Evolutionary conservation across 2,329 filamentous ascomycete genomes (phyloP), one percentile per base, ranked within the genome.

Genomic region (Apiospora hydei): DNA sequence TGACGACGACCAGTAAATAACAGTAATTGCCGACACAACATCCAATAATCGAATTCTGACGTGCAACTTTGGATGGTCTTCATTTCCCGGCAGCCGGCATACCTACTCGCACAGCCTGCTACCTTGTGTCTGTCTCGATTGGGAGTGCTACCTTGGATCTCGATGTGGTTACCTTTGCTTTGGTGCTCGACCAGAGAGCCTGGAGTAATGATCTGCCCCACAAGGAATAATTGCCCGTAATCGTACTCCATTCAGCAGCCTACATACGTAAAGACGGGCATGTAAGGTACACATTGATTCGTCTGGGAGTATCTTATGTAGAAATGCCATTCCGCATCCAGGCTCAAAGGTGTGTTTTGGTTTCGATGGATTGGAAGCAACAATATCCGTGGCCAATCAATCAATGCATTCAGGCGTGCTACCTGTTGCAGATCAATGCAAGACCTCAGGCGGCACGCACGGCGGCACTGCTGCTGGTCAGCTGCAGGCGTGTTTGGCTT

Each of bases 401-500:
- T 53, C 14, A 30, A 30, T 30, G 24, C n/a, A 53, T 30, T 3
- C n/a, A 53, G 11, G 51, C 51, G 51, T 30, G 51, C 51, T 30
- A 30, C 49, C 5, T 30, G 26, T 16, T 30, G 26, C 14, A 53
- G 49, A 30, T 53, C 24, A n/a, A 53, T 53, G 49, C 49, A 53
- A 11, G 51, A 30, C 26, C 26, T 30, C 26, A n/a, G 51, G 51
- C 51, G 51, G 51, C 24, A 53, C 51, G 24, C 24, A 30, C 10
- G 51, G 51, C 51, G 51, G 51, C 51, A 53, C 51, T 30, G 11
- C 51, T 53, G 51, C 34, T 38, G 34, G 34, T 53, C 51, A 53
- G 24, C 24, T 30, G 13, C 46, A n/a, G 21, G 3, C 46, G 46
- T n/a, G 6, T 49, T n/a, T 49, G 46, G 46, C 10, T n/a, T 49